Percentiles rank a stretch among this genome's conserved stretches.
Conservation (phyloP, 495 filamentous ascomycete species). For the Penicillium nucicola region DNA sequence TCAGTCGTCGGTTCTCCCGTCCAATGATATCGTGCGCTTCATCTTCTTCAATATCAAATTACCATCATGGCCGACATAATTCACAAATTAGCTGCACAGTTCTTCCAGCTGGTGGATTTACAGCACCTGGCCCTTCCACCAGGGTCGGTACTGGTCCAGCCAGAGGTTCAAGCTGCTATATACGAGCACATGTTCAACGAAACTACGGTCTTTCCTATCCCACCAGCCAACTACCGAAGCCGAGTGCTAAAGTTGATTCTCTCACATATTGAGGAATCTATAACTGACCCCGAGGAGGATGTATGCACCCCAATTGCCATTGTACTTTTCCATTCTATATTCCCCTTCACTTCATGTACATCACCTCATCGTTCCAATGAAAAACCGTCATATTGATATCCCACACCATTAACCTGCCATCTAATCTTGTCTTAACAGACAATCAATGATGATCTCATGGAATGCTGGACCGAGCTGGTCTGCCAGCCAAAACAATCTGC, state of each 20-base stretch:
- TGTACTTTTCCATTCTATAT: background rate
- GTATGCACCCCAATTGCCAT: conserved; percentile 49
- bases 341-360: background rate
- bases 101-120: conserved; percentile 62
- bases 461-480: conserved; percentile 56
- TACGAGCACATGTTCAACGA: conserved; percentile 63
- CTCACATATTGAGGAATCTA: conserved; percentile 60
- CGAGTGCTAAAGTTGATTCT: conserved; percentile 69
- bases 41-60: conserved; percentile 3
- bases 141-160: conserved; percentile 46
- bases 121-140: conserved; percentile 54
- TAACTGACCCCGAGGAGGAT: conserved; percentile 77
- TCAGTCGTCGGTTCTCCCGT: background rate
- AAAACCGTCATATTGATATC: background rate
- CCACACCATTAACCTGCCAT: background rate
- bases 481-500: conserved; percentile 57
- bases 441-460: conserved; percentile 71
- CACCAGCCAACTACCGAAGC: conserved; percentile 65
- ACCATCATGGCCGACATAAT: conserved; percentile 16
- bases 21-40: conserved; percentile 6
- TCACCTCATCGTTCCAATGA: background rate
- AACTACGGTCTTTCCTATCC: conserved; percentile 45
- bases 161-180: conserved; percentile 57
- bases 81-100: conserved; percentile 49
- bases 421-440: conserved; percentile 48